A percentile compares a stretch with the other conserved stretches of the same genome.
Conservation (phyloP, 139 green algal genomes). For the Spirogloea muscicola region DNA sequence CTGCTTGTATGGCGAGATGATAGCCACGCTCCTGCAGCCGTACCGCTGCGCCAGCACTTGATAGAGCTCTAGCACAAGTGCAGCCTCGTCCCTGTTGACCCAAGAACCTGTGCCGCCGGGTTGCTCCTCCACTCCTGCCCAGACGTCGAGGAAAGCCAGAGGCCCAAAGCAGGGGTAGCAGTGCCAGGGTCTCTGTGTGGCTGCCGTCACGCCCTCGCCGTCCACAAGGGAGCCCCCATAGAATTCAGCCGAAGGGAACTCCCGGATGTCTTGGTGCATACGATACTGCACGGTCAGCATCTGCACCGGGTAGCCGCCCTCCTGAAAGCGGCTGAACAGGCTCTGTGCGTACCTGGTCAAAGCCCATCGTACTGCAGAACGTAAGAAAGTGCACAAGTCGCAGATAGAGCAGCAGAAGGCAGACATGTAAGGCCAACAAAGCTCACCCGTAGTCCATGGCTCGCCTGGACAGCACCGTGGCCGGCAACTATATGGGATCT, state of each 20-base stretch:
- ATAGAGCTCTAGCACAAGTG: conserved; percentile 54
- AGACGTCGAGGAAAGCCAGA: conserved; percentile 77
- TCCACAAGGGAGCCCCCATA: conserved; percentile 51
- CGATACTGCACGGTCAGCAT: conserved; percentile 54
- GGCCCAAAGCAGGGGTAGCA: conserved; percentile 63
- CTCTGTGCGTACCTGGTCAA: conserved; percentile 32
- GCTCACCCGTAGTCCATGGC: conserved; percentile 43
- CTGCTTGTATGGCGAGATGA: conserved; percentile 90
- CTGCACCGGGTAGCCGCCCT: conserved; percentile 41
- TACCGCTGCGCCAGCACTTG: conserved; percentile 49
- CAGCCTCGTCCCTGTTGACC: conserved; percentile 66
- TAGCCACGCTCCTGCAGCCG: conserved; percentile 57
- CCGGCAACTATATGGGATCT: conserved; percentile 55
- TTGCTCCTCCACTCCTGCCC: conserved; percentile 53
- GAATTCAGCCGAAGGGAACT: conserved; percentile 52
- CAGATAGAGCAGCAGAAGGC: no score
- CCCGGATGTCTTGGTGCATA: conserved; percentile 53
- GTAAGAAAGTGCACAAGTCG: no score
- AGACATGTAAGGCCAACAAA: no score
- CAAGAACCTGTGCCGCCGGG: conserved; percentile 36
- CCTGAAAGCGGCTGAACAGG: conserved; percentile 53
- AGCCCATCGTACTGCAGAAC: no score
- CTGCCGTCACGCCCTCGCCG: conserved; percentile 16
- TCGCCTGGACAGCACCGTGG: conserved; percentile 50
- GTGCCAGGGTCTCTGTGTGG: conserved; percentile 71